Conservation (phyloP, 2,329 filamentous ascomycete species). For the Xylariaceae sp. region DNA sequence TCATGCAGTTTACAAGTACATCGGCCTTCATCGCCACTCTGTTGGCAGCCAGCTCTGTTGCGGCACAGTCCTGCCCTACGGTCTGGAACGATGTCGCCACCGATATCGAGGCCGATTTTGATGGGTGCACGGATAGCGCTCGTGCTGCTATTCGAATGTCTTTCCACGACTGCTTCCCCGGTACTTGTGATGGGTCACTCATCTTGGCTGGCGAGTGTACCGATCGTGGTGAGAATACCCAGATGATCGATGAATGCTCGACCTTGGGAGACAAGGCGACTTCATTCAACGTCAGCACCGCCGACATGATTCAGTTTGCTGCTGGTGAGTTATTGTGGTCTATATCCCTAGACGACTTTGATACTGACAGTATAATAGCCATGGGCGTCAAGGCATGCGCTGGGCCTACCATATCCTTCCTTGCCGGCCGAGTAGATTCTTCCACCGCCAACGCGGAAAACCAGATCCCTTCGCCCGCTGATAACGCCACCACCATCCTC, state of each 20-base stretch:
- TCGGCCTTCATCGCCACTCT: constrained; percentile 8
- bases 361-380: constrained; percentile 19
- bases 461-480: constrained; percentile 16
- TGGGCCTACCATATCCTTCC: constrained; percentile 20
- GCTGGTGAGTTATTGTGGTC: constrained; percentile 17
- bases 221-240: constrained; percentile 21
- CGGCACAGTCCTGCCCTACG: constrained; percentile 16
- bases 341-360: constrained; percentile 13
- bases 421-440: constrained; percentile 22
- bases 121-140: constrained; percentile 21
- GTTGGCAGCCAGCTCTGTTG: constrained; percentile 3
- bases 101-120: constrained; percentile 18
- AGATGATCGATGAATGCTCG: constrained; percentile 20
- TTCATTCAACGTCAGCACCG: constrained; percentile 19
- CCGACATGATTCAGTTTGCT: constrained; percentile 26
- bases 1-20: constrained; percentile 12
- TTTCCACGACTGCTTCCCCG: constrained; percentile 28
- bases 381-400: no score
- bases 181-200: constrained; percentile 24
- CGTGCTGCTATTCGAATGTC: constrained; percentile 22
- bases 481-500: constrained; percentile 13
- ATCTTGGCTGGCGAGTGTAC: constrained; percentile 25
- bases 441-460: constrained; percentile 12
- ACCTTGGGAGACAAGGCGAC: constrained; percentile 19
- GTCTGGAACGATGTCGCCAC: constrained; percentile 22